Evolutionary conservation across 805 yeast species (phyloP), one percentile per base, ranked within the genome.

Genomic region (Metschnikowia colocasiae): DNA sequence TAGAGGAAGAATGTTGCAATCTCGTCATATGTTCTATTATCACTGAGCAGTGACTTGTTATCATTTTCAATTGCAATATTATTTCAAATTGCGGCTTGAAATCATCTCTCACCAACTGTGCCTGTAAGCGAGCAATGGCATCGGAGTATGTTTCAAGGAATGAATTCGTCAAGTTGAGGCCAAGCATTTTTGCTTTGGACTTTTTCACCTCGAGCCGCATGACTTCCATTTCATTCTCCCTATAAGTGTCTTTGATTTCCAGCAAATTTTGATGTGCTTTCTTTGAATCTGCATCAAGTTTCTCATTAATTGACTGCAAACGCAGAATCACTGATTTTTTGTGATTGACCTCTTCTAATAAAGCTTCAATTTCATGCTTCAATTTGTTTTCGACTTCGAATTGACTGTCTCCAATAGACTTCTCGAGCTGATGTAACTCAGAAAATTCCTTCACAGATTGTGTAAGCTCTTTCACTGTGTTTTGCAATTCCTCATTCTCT

Each of bases 351-450:
- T 19, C 19, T 29, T 18, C 1, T 32, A 42, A 4, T 19, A 43
- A 40, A 15, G 22, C 36, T 12, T 40, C 22, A 10, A 40, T 22
- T 36, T 49, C 48, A 7, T 6, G 29, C n/a, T 41, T 33, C 7
- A 51, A 38, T 13, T 34, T 23, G 3, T 51, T 47, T 49, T 80
- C 82, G 0, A 76, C 63, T 19, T 63, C 69, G 1, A 56, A 25
- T 45, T 75, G 81, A 35, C 61, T 64, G 9, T 69, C 71, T 46
- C 80, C 83, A 26, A 82, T 61, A 40, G 77, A 78, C 35, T 63
- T 68, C 46, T 81, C 80, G 12, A 82, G 57, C 26, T 69, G 72
- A 46, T 75, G 76, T 27, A 82, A 53, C 47, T 78, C 81, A 34
- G 74, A 76, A 19, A 79, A 58, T 19, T 78, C 82, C 1, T 63